Conservation (phyloP, 345 rosid species). For the Gossypium anomalum region DNA sequence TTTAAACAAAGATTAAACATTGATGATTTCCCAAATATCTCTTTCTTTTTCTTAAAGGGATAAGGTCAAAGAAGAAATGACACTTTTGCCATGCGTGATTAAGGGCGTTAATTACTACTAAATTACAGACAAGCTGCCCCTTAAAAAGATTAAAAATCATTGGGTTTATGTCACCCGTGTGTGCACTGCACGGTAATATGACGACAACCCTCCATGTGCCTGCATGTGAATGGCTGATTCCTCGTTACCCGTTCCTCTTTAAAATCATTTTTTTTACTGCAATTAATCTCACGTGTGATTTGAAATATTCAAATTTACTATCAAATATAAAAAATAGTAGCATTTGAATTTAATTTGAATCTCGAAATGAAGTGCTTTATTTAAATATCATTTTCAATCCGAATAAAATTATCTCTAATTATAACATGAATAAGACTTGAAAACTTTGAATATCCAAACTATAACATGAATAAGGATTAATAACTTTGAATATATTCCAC, state of each 20-base stretch:
- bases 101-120: constrained; percentile 12
- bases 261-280: neutral
- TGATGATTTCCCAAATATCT: neutral
- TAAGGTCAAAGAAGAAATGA: neutral
- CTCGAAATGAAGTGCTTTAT: too few relatives aligned
- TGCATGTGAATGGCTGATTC: constrained; percentile 43
- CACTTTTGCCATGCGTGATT: constrained; percentile 4
- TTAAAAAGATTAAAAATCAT: neutral
- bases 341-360: too few relatives aligned
- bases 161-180: neutral
- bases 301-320: too few relatives aligned
- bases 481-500: too few relatives aligned
- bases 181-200: constrained; percentile 16
- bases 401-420: too few relatives aligned
- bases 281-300: too few relatives aligned
- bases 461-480: too few relatives aligned
- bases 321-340: too few relatives aligned
- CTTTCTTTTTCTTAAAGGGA: neutral
- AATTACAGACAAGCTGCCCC: neutral
- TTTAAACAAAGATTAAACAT: neutral
- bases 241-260: constrained; percentile 18
- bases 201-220: constrained; percentile 55
- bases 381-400: too few relatives aligned
- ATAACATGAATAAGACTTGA: too few relatives aligned
- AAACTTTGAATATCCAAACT: too few relatives aligned